phyloP scores from a whole-genome alignment of 345 rosid species.

The Citrus inodora region DNA sequence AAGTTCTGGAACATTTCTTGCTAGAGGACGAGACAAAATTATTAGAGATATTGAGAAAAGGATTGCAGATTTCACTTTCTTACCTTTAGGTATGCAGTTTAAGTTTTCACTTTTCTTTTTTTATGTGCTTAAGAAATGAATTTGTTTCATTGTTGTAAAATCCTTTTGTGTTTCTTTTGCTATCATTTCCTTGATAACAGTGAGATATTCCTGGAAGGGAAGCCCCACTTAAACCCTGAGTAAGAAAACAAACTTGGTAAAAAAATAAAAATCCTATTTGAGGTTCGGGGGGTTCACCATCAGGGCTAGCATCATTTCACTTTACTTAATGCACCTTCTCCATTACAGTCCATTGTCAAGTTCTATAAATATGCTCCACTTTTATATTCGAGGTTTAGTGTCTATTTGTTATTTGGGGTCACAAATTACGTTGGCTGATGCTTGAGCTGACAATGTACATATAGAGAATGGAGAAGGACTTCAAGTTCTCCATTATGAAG shows the following conservation, averaged over 20 bases:
- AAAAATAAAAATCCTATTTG: no score
- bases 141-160: neutral
- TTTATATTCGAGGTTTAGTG: neutral
- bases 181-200: neutral
- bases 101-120: neutral
- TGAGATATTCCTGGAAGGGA: no score
- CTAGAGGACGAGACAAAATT: conserved; percentile 74
- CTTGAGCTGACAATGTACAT: conserved; percentile 12
- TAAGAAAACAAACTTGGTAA: no score
- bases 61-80: conserved; percentile 83
- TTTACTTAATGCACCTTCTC: neutral
- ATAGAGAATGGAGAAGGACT: conserved; percentile 97
- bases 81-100: conserved; percentile 68
- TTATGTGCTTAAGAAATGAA: neutral
- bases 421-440: neutral
- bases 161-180: neutral
- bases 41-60: conserved; percentile 77
- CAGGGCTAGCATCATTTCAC: no score
- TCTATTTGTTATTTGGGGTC: neutral
- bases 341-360: neutral
- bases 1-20: conserved; percentile 80
- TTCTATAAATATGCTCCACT: neutral
- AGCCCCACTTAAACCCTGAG: no score
- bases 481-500: conserved; percentile 91
- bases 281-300: no score